Evolutionary conservation across 345 rosid species (phyloP).

Genomic region (Arabis alpina): DNA sequence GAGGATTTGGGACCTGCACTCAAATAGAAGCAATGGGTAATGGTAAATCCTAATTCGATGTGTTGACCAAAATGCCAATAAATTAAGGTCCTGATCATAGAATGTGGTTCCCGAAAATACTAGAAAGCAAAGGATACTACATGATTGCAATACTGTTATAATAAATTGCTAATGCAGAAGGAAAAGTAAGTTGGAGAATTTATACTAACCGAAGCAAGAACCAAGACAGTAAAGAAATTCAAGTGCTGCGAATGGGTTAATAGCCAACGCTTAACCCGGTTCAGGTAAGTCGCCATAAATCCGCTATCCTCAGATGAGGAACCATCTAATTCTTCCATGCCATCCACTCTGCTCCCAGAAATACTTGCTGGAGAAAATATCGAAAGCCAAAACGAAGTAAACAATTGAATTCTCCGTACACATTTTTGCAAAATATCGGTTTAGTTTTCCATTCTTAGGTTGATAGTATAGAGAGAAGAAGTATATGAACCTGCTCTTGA

Average conservation of each 20-base stretch:
- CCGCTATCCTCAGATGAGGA: conserved; percentile 69
- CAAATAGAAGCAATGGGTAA: conserved; percentile 11
- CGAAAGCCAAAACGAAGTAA: conserved; percentile 14
- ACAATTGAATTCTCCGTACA: background rate
- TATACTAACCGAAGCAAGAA: conserved; percentile 92
- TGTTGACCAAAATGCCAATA: conserved; percentile 2
- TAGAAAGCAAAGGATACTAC: background rate
- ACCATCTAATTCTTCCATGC: conserved; percentile 71
- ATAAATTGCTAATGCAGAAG: background rate
- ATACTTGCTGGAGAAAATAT: conserved; percentile 58
- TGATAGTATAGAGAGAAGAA: background rate
- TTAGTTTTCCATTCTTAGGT: background rate
- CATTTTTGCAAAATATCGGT: background rate
- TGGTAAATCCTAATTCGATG: background rate
- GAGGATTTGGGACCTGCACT: conserved; percentile 92
- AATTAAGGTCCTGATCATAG: background rate
- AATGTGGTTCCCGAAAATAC: background rate
- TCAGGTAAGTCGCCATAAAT: conserved; percentile 56
- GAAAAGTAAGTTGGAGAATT: conserved; percentile 19
- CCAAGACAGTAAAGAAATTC: conserved; percentile 88
- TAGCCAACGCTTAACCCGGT: conserved; percentile 65
- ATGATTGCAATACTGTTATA: background rate
- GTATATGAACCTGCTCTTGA: conserved; percentile 80
- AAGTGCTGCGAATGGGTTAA: conserved; percentile 72
- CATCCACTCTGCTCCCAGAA: conserved; percentile 70